Percentiles rank a stretch among this genome's conserved stretches.
These are phyloP conservation scores for Eimeria maxima DNA, from an alignment of 169 alveolate species.

Conservation along the genomic window DNA sequence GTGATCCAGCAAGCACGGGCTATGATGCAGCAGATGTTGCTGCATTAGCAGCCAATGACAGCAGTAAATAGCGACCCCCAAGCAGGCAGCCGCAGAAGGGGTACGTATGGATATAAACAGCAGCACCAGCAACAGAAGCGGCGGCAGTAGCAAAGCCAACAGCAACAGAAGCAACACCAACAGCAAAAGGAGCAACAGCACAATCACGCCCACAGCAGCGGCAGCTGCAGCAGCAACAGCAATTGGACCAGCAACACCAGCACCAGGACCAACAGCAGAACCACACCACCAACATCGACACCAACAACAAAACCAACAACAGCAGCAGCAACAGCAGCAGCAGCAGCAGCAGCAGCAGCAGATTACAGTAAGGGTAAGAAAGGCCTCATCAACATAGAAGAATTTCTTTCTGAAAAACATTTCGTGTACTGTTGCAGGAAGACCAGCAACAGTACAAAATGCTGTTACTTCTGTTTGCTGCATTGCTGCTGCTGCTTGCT, in stretches of 20 bases:
- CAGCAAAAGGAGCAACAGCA: background rate
- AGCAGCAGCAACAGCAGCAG: background rate
- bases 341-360: background rate
- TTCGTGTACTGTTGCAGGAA: constrained; percentile 20
- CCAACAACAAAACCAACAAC: background rate
- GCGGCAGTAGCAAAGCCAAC: background rate
- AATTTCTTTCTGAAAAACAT: constrained; percentile 26
- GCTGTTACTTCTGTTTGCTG: constrained; percentile 44
- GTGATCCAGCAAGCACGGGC: background rate
- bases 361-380: background rate
- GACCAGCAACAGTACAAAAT: constrained; percentile 45
- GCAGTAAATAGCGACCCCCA: too few relatives aligned
- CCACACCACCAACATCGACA: too few relatives aligned
- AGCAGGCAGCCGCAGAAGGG: background rate
- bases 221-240: constrained; percentile 1
- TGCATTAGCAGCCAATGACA: too few relatives aligned
- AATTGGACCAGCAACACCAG: too few relatives aligned
- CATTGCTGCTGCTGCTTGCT: constrained; percentile 62
- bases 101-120: too few relatives aligned
- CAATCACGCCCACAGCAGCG: background rate
- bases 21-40: background rate
- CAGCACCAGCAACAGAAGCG: background rate
- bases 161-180: background rate
- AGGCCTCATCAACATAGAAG: constrained; percentile 62
- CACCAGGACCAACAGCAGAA: background rate